These are phyloP conservation scores for Colletotrichum orchidophilum DNA, from an alignment of 2,329 filamentous ascomycete species.

Conservation along the genomic window DNA sequence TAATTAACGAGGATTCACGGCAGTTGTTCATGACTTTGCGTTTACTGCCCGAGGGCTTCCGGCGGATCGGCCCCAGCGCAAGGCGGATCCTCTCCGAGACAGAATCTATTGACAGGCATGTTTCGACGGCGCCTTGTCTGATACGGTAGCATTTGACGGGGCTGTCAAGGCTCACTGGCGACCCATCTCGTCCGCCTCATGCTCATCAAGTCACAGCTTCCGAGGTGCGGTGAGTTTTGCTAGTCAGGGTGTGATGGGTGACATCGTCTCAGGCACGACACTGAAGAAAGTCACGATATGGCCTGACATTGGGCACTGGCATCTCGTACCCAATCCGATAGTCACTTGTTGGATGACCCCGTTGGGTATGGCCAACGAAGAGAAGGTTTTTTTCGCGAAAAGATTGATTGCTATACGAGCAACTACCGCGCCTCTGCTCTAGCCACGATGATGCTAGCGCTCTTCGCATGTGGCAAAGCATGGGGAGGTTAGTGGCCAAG, in stretches of 20 bases:
- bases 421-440: background rate
- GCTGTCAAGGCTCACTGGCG: background rate
- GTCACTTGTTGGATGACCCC: background rate
- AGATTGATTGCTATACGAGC: background rate
- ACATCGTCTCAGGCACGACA: slow-evolving; percentile 8
- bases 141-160: slow-evolving; percentile 7
- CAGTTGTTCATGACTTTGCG: background rate
- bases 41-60: background rate
- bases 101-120: slow-evolving; percentile 14
- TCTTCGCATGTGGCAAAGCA: background rate
- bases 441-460: background rate
- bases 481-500: background rate
- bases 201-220: background rate
- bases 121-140: slow-evolving; percentile 10
- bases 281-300: slow-evolving; percentile 12
- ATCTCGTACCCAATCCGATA: background rate
- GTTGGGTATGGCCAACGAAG: background rate
- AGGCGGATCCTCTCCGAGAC: background rate
- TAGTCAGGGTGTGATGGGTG: background rate
- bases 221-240: background rate
- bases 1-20: background rate
- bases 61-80: background rate
- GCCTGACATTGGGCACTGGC: background rate
- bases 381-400: background rate
- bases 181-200: slow-evolving; percentile 1